Conservation (phyloP, 768 basidiomycete genomes). For the Termitomyces sp. region DNA sequence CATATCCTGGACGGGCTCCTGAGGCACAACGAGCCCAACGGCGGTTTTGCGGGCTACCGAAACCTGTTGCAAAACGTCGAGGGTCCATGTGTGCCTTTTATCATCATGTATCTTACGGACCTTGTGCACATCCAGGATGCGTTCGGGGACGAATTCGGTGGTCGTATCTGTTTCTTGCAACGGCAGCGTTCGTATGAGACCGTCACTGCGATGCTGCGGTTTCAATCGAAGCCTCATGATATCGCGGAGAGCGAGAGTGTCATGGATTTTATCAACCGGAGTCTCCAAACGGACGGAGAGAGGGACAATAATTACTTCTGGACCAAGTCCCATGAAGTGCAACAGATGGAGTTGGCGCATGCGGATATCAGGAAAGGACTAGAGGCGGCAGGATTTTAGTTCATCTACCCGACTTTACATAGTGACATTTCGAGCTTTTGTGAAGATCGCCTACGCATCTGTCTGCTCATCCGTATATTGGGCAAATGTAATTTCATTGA, state of each 20-base stretch:
- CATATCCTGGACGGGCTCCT: slow-evolving; percentile 45
- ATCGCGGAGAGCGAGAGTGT: slow-evolving; percentile 41
- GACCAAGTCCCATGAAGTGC: slow-evolving; percentile 54
- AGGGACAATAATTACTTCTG: slow-evolving; percentile 51
- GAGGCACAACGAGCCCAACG: slow-evolving; percentile 53
- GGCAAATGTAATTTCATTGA: not conserved
- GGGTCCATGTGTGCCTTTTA: slow-evolving; percentile 63
- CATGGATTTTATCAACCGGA: slow-evolving; percentile 40
- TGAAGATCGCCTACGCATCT: not conserved
- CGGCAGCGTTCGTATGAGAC: slow-evolving; percentile 54
- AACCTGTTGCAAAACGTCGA: slow-evolving; percentile 39
- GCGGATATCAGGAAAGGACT: slow-evolving; percentile 65
- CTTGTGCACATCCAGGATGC: slow-evolving; percentile 51
- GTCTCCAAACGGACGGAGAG: slow-evolving; percentile 32
- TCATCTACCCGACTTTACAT: too few relatives aligned
- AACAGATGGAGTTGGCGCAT: slow-evolving; percentile 51
- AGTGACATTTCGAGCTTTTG: not conserved
- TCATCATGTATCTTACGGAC: slow-evolving; percentile 58
- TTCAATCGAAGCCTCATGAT: slow-evolving; percentile 47
- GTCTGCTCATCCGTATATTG: not conserved
- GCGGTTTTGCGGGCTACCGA: slow-evolving; percentile 54
- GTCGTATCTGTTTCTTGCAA: slow-evolving; percentile 45
- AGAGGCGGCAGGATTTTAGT: slow-evolving; percentile 61
- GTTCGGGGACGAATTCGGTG: slow-evolving; percentile 32
- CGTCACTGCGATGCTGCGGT: slow-evolving; percentile 48